phyloP scores from a whole-genome alignment of 108 stramenopile genomes.

The Fistulifera solaris region DNA sequence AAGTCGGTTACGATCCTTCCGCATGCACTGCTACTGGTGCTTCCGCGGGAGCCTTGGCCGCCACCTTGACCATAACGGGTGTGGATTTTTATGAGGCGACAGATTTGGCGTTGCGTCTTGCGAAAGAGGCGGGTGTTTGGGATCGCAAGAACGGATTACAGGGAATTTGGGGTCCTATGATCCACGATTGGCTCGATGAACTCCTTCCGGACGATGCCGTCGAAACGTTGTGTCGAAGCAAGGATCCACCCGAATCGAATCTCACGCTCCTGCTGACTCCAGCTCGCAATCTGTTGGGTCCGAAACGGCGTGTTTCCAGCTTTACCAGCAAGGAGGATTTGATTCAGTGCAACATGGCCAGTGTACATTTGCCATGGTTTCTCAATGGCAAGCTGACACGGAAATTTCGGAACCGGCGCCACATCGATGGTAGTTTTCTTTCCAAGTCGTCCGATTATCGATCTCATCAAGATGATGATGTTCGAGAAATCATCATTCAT shows the following conservation, averaged over 20 bases:
- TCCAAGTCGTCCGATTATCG: conserved; percentile 41
- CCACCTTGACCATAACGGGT: conserved; percentile 60
- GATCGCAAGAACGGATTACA: conserved; percentile 69
- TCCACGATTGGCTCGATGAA: conserved; percentile 73
- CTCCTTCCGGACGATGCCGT: conserved; percentile 62
- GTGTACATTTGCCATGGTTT: conserved; percentile 88
- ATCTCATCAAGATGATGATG: conserved; percentile 1
- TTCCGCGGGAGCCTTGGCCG: conserved; percentile 81
- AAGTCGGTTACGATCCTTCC: conserved; percentile 50
- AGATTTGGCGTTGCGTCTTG: conserved; percentile 61
- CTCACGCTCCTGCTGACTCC: conserved; percentile 55
- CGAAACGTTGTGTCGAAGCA: conserved; percentile 6
- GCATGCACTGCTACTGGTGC: conserved; percentile 51
- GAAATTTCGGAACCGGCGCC: conserved; percentile 39
- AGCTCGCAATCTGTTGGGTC: conserved; percentile 54
- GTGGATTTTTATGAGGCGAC: conserved; percentile 73
- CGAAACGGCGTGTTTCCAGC: conserved; percentile 24
- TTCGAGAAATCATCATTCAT: conserved; percentile 32
- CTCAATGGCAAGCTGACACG: conserved; percentile 63
- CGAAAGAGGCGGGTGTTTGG: conserved; percentile 71
- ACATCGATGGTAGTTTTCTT: conserved; percentile 78
- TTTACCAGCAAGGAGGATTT: conserved; percentile 64
- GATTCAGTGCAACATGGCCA: conserved; percentile 82
- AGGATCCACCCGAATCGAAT: conserved; percentile 7
- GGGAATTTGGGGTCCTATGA: conserved; percentile 83